These are phyloP conservation scores for Calonectria pseudoturangicola DNA, from an alignment of 2,329 filamentous ascomycete species.

Conservation along the genomic window DNA sequence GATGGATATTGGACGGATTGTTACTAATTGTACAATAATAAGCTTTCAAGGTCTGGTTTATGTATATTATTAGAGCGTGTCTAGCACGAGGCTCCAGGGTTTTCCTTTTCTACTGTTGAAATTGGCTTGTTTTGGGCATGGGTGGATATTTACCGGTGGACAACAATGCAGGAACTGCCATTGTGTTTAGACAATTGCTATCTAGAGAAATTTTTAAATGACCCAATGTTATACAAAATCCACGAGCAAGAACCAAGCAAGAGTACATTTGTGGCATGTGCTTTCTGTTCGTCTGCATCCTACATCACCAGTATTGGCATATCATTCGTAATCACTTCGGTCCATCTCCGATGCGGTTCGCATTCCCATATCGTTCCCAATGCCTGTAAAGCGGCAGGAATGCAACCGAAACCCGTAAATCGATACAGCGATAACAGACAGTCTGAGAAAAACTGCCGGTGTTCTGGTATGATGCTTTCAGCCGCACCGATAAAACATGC, in stretches of 20 bases:
- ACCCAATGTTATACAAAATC: neutral
- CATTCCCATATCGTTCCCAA: constrained; percentile 60
- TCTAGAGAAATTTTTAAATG: neutral
- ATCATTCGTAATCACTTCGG: constrained; percentile 54
- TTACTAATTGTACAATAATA: constrained; percentile 27
- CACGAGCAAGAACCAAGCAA: neutral
- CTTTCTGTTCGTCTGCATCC: neutral
- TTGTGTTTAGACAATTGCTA: neutral
- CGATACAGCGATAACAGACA: constrained; percentile 56
- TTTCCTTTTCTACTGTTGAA: neutral
- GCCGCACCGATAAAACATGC: constrained; percentile 63
- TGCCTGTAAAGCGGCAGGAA: constrained; percentile 59
- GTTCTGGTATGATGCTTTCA: constrained; percentile 59
- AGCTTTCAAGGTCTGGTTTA: neutral
- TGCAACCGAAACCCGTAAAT: constrained; percentile 61
- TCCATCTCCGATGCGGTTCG: constrained; percentile 53
- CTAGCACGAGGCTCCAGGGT: constrained; percentile 4
- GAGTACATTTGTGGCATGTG: neutral
- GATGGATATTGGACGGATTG: neutral
- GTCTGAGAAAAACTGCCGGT: constrained; percentile 60
- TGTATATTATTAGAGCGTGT: constrained; percentile 23
- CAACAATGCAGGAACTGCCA: too few species aligned
- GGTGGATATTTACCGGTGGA: neutral
- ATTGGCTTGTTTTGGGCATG: neutral
- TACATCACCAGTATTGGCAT: constrained; percentile 57